phyloP scores from a whole-genome alignment of 73 alveolate species.

The Diophrys appendiculata region DNA sequence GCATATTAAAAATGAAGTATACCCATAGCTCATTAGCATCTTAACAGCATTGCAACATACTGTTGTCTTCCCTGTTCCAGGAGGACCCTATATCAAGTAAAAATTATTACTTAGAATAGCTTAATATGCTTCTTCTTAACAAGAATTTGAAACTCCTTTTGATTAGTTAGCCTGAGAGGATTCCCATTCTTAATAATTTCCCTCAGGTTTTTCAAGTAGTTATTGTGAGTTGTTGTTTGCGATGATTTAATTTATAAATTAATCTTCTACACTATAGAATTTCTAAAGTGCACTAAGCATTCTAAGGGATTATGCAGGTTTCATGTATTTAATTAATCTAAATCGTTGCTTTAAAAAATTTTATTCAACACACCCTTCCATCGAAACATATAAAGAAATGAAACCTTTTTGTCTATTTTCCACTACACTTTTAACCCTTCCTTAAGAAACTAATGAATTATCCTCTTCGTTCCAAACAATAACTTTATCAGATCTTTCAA shows the following conservation, averaged over 20 bases:
- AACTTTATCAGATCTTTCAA: neutral
- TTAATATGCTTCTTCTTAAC: neutral
- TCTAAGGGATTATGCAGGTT: neutral
- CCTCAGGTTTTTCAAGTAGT: neutral
- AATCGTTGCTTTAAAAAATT: no score
- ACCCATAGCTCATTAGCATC: neutral
- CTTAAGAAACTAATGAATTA: neutral
- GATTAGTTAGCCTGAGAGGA: neutral
- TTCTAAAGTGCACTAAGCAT: neutral
- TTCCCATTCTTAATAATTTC: neutral
- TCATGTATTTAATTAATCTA: neutral
- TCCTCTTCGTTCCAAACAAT: neutral
- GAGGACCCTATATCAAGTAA: constrained; percentile 99
- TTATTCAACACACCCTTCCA: no score
- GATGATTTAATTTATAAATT: no score
- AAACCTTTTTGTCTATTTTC: no score
- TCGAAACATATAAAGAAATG: no score
- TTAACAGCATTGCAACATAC: constrained; percentile 53
- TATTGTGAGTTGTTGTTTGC: no score
- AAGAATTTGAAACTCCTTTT: no score
- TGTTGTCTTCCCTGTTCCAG: constrained; percentile 99
- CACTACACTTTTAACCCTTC: no score
- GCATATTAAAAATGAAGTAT: constrained; percentile 86
- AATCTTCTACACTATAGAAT: neutral
- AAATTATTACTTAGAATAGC: neutral